Evolutionary conservation across 2,329 filamentous ascomycete species (phyloP).

Genomic region (Aspergillus sp.): DNA sequence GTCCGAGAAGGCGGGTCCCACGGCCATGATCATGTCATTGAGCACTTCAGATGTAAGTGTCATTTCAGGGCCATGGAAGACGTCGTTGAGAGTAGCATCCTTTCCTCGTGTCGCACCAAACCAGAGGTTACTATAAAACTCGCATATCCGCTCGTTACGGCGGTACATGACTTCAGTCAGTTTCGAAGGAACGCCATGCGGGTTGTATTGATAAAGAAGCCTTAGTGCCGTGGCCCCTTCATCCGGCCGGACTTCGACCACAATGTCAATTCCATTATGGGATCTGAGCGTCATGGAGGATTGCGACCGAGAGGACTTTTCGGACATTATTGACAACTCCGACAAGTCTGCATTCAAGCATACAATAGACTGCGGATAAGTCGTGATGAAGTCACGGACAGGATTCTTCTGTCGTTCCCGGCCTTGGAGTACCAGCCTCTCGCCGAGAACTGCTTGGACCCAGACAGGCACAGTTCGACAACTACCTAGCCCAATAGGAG

Average conservation of each 20-base stretch:
- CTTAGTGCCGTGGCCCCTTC: constrained; percentile 53
- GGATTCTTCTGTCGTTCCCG: constrained; percentile 11
- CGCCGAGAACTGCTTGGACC: constrained; percentile 12
- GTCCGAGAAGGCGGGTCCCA: constrained; percentile 13
- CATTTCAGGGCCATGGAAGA: constrained; percentile 67
- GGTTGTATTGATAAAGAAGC: constrained; percentile 85
- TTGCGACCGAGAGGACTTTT: neutral
- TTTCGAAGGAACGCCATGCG: constrained; percentile 84
- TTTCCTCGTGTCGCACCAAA: constrained; percentile 78
- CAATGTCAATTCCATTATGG: constrained; percentile 11
- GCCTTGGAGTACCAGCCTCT: constrained; percentile 7
- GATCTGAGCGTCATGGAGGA: constrained; percentile 8
- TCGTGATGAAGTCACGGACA: constrained; percentile 8
- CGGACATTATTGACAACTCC: constrained; percentile 4
- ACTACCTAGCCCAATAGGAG: neutral
- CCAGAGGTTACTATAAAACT: constrained; percentile 96
- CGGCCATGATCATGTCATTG: constrained; percentile 54
- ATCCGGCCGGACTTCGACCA: constrained; percentile 6
- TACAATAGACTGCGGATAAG: neutral
- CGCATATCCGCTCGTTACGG: constrained; percentile 93
- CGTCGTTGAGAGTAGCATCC: constrained; percentile 68
- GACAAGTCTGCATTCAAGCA: constrained; percentile 3
- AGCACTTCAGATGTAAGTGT: constrained; percentile 52
- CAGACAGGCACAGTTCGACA: constrained; percentile 5
- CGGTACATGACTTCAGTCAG: constrained; percentile 90